Base-by-base conservation (phyloP, 257 asterid genomes). In the Nicotiana tomentosiformis region DNA sequence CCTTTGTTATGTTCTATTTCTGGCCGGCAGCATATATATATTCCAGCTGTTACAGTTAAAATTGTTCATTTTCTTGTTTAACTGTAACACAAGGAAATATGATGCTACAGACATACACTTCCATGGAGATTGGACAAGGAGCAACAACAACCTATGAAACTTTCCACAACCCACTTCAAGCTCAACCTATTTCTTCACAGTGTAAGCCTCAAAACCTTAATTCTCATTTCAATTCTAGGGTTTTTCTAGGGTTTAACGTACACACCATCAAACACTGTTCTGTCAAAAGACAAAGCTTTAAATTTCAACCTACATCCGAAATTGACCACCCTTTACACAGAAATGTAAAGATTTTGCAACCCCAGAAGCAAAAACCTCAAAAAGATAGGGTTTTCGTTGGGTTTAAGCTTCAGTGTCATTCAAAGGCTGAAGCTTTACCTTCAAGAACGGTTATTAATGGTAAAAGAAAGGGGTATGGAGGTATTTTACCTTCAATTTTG, bases 401-500 rank as follows among this genome's bases (percentile, higher is more conserved):
- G 91, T 89, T 88, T 87, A 95, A 88, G 91, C 85, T 83, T 39
- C 91, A 65, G 70, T 81, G 91, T 56, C 78, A 64, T 74, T 88
- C 93, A 83, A 91, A 91, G 89, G 81, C 81, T 67, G 82, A 49
- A 69, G 49, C 90, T 88, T 86, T 89, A 66, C 84, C 90, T 55
- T 77, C 82, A 14, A 90, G 84, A 85, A 88, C 81, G 80, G 77
- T 39, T 65, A 86, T 70, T 82, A 88, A 87, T 78, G 92, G 88
- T 78, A 91, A 86, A 66, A 91, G 77, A 67, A 91, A 85, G 78
- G 91, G 86, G 15, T 92, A 90, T 82, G 97, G 96, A 18, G 98
- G 97, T 65, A 81, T 87, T 67, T 84, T 95, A 89, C 96, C 98
- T 10, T 88, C 90, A 2, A 77, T 95, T 84, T 87, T 95, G 77